These are phyloP conservation scores for Nadsonia starkeyi-henricii DNA, from an alignment of 1,139 yeast genomes.

Conservation along the genomic window DNA sequence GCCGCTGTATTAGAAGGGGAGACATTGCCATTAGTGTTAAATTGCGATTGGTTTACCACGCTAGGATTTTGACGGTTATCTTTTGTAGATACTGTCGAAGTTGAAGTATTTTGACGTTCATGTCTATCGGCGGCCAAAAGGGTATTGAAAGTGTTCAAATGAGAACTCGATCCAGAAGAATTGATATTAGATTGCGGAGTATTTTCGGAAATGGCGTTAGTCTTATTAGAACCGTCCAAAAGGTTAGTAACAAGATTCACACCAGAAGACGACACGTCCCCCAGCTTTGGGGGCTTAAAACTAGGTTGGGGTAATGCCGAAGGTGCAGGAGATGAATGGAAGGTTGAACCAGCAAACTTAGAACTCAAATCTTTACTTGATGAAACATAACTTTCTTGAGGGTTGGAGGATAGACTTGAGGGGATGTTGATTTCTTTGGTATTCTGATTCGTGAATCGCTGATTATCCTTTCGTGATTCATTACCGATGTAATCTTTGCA, in stretches of 20 bases:
- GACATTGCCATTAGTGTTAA: not conserved
- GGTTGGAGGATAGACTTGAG: not conserved
- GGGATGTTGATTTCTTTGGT: not conserved
- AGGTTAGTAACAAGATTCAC: not conserved
- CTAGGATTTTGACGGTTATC: not conserved
- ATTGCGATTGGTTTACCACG: not conserved
- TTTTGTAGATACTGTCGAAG: not conserved
- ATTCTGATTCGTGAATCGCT: not conserved
- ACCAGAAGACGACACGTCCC: slow-evolving; percentile 2
- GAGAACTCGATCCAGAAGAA: slow-evolving; percentile 8
- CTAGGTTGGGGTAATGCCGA: slow-evolving; percentile 30
- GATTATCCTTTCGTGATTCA: not conserved
- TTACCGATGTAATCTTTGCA: not conserved
- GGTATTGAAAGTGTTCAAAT: slow-evolving; percentile 12
- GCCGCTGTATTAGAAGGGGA: not conserved
- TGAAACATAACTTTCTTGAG: not conserved
- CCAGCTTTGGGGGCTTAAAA: slow-evolving; percentile 16
- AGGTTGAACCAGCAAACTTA: slow-evolving; percentile 28
- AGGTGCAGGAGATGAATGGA: slow-evolving; percentile 31
- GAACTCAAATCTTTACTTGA: slow-evolving; percentile 6
- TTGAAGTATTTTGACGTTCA: slow-evolving; percentile 9
- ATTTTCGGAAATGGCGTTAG: slow-evolving; percentile 1
- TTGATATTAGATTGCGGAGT: slow-evolving; percentile 4
- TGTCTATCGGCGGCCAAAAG: slow-evolving; percentile 16
- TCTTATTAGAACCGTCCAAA: not conserved